A percentile compares a stretch with the other conserved stretches of the same genome.
Evolutionary conservation across 2,329 filamentous ascomycete species (phyloP).

Genomic region (Phaeosphaeriaceae sp.): DNA sequence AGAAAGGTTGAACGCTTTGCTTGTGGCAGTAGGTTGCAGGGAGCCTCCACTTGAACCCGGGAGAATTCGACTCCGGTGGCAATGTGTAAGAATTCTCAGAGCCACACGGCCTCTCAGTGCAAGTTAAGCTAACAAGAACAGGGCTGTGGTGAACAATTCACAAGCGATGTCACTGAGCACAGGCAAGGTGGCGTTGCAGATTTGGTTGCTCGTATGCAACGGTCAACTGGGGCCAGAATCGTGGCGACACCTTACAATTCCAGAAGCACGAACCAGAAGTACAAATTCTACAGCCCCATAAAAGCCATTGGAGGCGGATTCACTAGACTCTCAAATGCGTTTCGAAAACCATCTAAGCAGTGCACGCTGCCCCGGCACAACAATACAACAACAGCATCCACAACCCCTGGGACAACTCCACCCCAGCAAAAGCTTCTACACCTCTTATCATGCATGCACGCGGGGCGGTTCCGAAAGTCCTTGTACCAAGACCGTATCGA

Average conservation of each 20-base stretch:
- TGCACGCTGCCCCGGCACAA: not conserved
- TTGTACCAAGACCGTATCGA: slow-evolving; percentile 23
- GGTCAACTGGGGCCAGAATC: not conserved
- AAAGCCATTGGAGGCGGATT: not conserved
- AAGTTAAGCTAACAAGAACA: not conserved
- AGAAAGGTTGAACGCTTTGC: not conserved
- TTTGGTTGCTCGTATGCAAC: slow-evolving; percentile 2
- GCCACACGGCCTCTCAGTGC: not conserved
- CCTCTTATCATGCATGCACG: slow-evolving; percentile 19
- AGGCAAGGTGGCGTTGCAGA: slow-evolving; percentile 6
- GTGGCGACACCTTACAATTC: not conserved
- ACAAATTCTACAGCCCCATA: not conserved
- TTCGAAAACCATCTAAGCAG: not conserved
- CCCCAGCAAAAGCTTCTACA: slow-evolving; percentile 4
- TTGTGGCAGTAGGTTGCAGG: not conserved
- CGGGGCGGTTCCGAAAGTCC: slow-evolving; percentile 4
- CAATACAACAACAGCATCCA: not conserved
- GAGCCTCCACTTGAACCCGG: not conserved
- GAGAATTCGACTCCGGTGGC: slow-evolving; percentile 14
- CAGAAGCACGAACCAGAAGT: not conserved
- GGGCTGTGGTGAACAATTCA: slow-evolving; percentile 16
- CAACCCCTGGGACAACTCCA: not conserved
- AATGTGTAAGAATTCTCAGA: slow-evolving; percentile 18
- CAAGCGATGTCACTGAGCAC: slow-evolving; percentile 12
- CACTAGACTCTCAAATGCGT: not conserved